Evolutionary conservation across 2,329 filamentous ascomycete genomes (phyloP), one percentile per base, ranked within the genome.

Genomic region (Cladosporium colombiae): DNA sequence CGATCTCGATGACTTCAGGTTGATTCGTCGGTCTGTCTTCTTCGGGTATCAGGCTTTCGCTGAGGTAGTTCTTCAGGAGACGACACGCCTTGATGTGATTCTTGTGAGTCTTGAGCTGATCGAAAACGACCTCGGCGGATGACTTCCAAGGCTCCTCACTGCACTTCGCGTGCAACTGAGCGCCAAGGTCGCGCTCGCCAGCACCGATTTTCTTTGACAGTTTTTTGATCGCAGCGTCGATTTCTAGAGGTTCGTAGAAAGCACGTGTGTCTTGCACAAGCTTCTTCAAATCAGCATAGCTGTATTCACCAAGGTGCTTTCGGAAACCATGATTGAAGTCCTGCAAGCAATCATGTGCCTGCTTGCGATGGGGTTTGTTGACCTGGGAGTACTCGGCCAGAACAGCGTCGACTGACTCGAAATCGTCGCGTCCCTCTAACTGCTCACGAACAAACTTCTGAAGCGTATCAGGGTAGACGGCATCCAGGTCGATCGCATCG

Each of bases 361-460:
- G 35, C 21, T 63, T 63, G 16, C 33, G 14, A 33, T 23, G 18
- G 21, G 61, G 50, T 21, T 63, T 56, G 33, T 31, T 46, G 50
- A 23, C 21, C 27, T 56, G 50, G 10, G 31, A 8, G 10, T 46
- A 56, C 18, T 63, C 61, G 25, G 31, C 13, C 18, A 63, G 11
- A 25, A 63, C 50, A 33, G 61, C 61, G 5, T 56, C 50, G n/a
- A 63, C 61, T n/a, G 61, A 56, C 21, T 55, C 25, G 50, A 63
- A 35, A 11, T 56, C 61, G 33, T 46, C 18, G 5, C 50, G 61
- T 10, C 44, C 16, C 13, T 52, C 31, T 16, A 63, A 18, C 25
- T 56, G 49, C 33, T 55, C 50, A 14, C 61, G 50, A 33, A 63
- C 61, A 23, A 63, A 63, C 13, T 33, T 33, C 50, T 63, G 61